These are phyloP conservation scores for Marasmius oreades DNA, from an alignment of 1,284 basidiomycete species.

Conservation along the genomic window DNA sequence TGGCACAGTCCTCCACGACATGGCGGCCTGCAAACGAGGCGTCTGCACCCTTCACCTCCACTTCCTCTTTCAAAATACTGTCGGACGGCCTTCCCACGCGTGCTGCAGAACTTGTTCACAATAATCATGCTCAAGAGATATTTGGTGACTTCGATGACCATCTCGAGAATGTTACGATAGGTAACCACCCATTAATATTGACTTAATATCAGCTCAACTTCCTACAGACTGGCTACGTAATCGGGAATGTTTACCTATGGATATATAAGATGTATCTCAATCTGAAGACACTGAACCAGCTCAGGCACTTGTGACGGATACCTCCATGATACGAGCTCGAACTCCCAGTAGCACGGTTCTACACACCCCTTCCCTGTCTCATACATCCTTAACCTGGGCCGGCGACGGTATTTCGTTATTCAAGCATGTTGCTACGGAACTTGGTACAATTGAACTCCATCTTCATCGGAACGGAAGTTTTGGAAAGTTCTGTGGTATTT, in stretches of 20 bases:
- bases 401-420: too few relatives aligned
- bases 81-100: conserved; percentile 39
- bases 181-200: conserved; percentile 20
- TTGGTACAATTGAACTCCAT: too few relatives aligned
- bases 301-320: too few relatives aligned
- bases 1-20: conserved; percentile 33
- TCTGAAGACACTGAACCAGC: too few relatives aligned
- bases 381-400: too few relatives aligned
- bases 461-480: too few relatives aligned
- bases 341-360: too few relatives aligned
- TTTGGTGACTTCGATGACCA: conserved; percentile 80
- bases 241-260: conserved; percentile 37
- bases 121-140: conserved; percentile 43
- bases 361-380: too few relatives aligned
- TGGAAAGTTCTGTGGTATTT: too few relatives aligned
- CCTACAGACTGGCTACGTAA: conserved; percentile 57
- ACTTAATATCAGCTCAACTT: background rate
- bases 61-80: conserved; percentile 43
- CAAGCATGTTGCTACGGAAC: too few relatives aligned
- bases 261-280: too few relatives aligned
- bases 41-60: conserved; percentile 38
- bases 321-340: too few relatives aligned
- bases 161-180: conserved; percentile 67
- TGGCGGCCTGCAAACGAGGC: conserved; percentile 42
- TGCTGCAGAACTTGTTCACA: conserved; percentile 45